Conservation (phyloP, 2,329 filamentous ascomycete species). For the Fusarium sp. region DNA sequence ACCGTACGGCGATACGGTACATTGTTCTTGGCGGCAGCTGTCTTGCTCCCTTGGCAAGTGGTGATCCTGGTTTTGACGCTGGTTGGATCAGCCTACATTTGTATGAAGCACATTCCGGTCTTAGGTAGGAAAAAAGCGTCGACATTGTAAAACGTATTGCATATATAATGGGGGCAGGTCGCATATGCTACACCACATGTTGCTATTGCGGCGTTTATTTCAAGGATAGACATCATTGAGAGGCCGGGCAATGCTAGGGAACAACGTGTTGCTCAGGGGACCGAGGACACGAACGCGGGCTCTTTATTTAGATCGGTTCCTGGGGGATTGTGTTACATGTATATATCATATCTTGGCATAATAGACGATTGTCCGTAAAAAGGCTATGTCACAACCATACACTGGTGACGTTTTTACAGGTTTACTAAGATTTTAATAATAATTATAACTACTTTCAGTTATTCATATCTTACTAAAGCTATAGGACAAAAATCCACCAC, state of each 20-base stretch:
- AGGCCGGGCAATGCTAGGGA: slow-evolving; percentile 17
- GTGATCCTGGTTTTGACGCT: slow-evolving; percentile 54
- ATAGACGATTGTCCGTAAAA: slow-evolving; percentile 38
- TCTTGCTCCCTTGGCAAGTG: slow-evolving; percentile 62
- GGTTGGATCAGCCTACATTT: slow-evolving; percentile 58
- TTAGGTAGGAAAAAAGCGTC: slow-evolving; percentile 39
- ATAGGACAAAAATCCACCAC: too few species aligned
- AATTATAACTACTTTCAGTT: background rate
- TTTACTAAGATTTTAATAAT: background rate
- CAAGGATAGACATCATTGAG: slow-evolving; percentile 36
- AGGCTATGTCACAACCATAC: background rate
- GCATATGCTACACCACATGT: slow-evolving; percentile 44
- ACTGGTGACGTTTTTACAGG: background rate
- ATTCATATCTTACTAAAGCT: too few species aligned
- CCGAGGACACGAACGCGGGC: slow-evolving; percentile 20
- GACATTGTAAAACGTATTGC: slow-evolving; percentile 46
- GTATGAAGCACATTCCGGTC: slow-evolving; percentile 51
- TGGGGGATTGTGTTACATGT: slow-evolving; percentile 29
- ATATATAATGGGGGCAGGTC: slow-evolving; percentile 23
- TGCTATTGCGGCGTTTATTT: slow-evolving; percentile 52
- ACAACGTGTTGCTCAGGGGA: slow-evolving; percentile 18
- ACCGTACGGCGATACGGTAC: slow-evolving; percentile 60
- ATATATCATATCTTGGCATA: slow-evolving; percentile 38
- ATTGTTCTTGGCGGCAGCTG: slow-evolving; percentile 58
- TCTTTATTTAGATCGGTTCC: slow-evolving; percentile 38